phyloP scores from a whole-genome alignment of 371 early-diverging fungal genomes.

The Nematocida sp. region DNA sequence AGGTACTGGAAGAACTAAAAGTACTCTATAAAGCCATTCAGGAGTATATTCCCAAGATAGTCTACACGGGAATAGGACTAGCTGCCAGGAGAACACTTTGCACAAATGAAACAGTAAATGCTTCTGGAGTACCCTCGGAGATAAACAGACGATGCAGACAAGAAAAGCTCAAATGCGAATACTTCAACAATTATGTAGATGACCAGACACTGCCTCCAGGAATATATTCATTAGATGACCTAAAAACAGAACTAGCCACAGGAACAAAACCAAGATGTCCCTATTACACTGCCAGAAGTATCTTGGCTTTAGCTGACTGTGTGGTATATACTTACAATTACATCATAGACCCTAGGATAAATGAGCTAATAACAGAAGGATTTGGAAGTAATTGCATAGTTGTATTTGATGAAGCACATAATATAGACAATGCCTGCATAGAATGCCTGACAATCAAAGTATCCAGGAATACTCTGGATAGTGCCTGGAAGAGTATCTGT shows the following conservation, averaged over 20 bases:
- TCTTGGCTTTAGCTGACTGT: constrained; percentile 82
- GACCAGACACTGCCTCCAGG: constrained; percentile 10
- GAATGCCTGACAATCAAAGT: constrained; percentile 89
- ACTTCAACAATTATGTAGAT: constrained; percentile 9
- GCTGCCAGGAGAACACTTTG: constrained; percentile 88
- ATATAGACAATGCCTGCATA: constrained; percentile 85
- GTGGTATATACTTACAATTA: constrained; percentile 96
- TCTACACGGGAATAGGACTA: constrained; percentile 84
- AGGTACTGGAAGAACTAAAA: constrained; percentile 87
- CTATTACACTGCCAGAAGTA: constrained; percentile 80
- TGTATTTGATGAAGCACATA: constrained; percentile 99
- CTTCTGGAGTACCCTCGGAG: background rate
- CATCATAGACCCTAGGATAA: constrained; percentile 94
- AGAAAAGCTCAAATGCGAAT: background rate
- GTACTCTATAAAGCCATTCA: constrained; percentile 76
- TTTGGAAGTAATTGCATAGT: constrained; percentile 81
- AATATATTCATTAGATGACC: constrained; percentile 91
- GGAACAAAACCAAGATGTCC: constrained; percentile 82
- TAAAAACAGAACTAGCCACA: constrained; percentile 71
- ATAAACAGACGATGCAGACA: constrained; percentile 22
- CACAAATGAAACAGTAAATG: constrained; percentile 72
- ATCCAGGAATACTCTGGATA: constrained; percentile 77
- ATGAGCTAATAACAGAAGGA: constrained; percentile 83
- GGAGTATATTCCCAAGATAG: constrained; percentile 64
- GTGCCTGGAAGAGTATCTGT: constrained; percentile 69